Conservation (phyloP, 176 grass and related monocot genomes). For the Pontederia crassipes region DNA sequence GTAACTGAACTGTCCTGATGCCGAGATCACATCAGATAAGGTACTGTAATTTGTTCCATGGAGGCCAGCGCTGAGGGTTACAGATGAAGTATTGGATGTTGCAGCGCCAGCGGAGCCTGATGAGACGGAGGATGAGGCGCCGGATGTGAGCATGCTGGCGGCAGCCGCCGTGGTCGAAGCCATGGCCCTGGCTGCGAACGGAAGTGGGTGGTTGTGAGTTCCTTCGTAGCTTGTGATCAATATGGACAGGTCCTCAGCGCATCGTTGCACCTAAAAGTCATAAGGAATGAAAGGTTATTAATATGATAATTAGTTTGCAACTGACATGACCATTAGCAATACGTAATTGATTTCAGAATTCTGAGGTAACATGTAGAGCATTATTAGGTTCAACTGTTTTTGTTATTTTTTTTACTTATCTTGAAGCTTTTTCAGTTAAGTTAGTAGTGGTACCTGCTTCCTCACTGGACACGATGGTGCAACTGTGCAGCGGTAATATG, state of each 20-base stretch:
- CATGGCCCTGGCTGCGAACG: constrained; percentile 53
- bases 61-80: too few species aligned
- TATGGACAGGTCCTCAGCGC: constrained; percentile 65
- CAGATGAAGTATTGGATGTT: neutral
- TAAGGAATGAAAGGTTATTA: neutral
- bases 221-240: constrained; percentile 95
- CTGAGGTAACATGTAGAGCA: too few species aligned
- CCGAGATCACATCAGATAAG: neutral
- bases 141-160: constrained; percentile 62
- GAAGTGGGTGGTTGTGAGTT: constrained; percentile 68
- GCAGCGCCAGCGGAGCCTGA: neutral
- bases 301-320: neutral
- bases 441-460: constrained; percentile 30
- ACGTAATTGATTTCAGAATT: neutral
- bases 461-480: constrained; percentile 55
- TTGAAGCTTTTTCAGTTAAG: neutral
- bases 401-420: too few species aligned
- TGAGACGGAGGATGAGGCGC: constrained; percentile 36
- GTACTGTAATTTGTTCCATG: too few species aligned
- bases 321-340: neutral
- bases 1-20: neutral
- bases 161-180: constrained; percentile 71
- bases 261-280: constrained; percentile 54
- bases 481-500: constrained; percentile 70
- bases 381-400: too few species aligned